A percentile compares a stretch with the other conserved stretches of the same genome.
phyloP scores from a whole-genome alignment of 1,139 yeast species.

The Williopsis jadinii region DNA sequence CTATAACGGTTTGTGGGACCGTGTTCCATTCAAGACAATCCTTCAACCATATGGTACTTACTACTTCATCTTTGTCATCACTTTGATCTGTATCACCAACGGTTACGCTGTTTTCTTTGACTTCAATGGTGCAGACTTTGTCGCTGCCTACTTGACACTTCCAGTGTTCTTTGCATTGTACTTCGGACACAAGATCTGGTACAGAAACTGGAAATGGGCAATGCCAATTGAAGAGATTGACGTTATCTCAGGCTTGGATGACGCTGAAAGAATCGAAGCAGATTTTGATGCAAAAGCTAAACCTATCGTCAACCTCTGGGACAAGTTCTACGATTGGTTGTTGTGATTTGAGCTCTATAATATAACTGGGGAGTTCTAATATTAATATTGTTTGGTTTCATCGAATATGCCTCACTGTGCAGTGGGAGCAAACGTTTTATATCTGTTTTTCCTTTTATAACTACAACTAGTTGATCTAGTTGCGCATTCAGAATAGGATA shows the following conservation, averaged over 20 bases:
- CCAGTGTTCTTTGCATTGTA: conserved; percentile 39
- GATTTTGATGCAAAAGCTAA: conserved; percentile 9
- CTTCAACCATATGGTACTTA: conserved; percentile 55
- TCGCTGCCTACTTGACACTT: conserved; percentile 25
- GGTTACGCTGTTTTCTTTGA: conserved; percentile 43
- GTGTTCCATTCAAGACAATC: conserved; percentile 28
- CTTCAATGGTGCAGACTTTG: conserved; percentile 44
- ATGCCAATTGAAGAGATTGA: conserved; percentile 43
- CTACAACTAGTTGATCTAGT: too few relatives aligned
- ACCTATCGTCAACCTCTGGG: conserved; percentile 8
- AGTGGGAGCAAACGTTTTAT: not conserved
- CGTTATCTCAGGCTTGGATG: conserved; percentile 45
- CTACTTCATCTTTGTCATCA: conserved; percentile 47
- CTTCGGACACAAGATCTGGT: conserved; percentile 34
- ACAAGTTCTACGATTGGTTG: conserved; percentile 16
- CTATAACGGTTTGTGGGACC: conserved; percentile 37
- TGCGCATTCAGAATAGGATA: too few relatives aligned
- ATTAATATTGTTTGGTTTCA: not conserved
- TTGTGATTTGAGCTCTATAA: conserved; percentile 6
- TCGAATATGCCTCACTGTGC: not conserved
- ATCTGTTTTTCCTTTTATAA: too few relatives aligned
- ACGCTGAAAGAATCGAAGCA: conserved; percentile 34
- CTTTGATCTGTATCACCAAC: conserved; percentile 59
- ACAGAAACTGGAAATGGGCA: conserved; percentile 29
- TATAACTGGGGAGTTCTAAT: too few relatives aligned